Conservation (phyloP, 2,329 filamentous ascomycete genomes). For the Aspergillaceae sp. region DNA sequence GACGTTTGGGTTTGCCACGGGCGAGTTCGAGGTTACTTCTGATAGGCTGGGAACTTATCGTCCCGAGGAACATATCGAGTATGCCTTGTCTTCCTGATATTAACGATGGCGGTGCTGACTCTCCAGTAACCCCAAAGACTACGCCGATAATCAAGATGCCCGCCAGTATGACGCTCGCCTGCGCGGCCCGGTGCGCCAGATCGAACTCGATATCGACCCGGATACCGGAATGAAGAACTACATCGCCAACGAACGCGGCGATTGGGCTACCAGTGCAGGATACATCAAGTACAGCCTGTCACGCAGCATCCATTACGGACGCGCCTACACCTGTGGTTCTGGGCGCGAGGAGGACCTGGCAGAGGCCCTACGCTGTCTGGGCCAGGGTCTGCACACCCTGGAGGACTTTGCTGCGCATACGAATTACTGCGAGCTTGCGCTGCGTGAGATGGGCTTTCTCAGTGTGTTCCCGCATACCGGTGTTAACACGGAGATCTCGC, state of each 20-base stretch:
- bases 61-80: constrained; percentile 55
- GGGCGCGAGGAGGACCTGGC: constrained; percentile 68
- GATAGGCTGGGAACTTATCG: constrained; percentile 73
- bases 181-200: constrained; percentile 63
- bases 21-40: constrained; percentile 74
- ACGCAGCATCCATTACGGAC: constrained; percentile 67
- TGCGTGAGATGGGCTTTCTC: constrained; percentile 61
- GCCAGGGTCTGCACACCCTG: constrained; percentile 67
- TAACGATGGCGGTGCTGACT: not conserved
- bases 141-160: constrained; percentile 80
- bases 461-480: constrained; percentile 69
- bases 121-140: constrained; percentile 69
- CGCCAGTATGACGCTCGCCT: constrained; percentile 67
- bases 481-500: constrained; percentile 54
- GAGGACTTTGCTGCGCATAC: constrained; percentile 75
- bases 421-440: constrained; percentile 71
- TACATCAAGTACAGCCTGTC: constrained; percentile 70
- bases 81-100: constrained; percentile 5
- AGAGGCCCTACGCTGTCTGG: constrained; percentile 67
- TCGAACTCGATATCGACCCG: constrained; percentile 64
- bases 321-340: constrained; percentile 62
- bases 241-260: constrained; percentile 80
- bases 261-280: constrained; percentile 82
- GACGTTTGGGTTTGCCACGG: constrained; percentile 76
- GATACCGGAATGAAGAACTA: constrained; percentile 98